These are phyloP conservation scores for Pseudohalonectria lignicola DNA, from an alignment of 2,329 filamentous ascomycete species.

Conservation along the genomic window DNA sequence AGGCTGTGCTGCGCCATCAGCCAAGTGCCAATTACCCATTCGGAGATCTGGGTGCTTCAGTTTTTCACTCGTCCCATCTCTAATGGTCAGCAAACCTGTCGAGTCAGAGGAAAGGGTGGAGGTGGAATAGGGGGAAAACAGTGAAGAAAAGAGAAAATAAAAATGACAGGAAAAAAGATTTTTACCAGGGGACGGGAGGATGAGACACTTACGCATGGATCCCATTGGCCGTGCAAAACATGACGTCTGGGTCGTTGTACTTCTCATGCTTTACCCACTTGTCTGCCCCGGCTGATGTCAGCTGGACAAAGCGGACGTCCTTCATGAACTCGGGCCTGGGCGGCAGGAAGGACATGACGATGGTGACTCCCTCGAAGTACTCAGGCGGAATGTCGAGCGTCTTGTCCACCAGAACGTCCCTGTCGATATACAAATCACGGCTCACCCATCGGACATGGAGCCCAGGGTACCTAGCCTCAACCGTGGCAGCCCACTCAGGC, in stretches of 20 bases:
- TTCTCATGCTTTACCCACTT: slow-evolving; percentile 22
- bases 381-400: slow-evolving; percentile 13
- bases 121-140: no score
- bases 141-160: no score
- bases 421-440: neutral
- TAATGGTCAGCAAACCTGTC: neutral
- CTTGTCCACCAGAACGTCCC: neutral
- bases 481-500: slow-evolving; percentile 20
- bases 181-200: no score
- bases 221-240: slow-evolving; percentile 29
- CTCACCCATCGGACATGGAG: slow-evolving; percentile 9
- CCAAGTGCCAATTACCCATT: slow-evolving; percentile 44
- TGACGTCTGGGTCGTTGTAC: slow-evolving; percentile 21
- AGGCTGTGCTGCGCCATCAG: slow-evolving; percentile 32
- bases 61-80: no score
- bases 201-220: slow-evolving; percentile 29
- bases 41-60: slow-evolving; percentile 40
- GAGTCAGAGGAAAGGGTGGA: neutral
- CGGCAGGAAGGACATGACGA: slow-evolving; percentile 21
- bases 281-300: slow-evolving; percentile 31
- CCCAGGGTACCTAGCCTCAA: slow-evolving; percentile 12
- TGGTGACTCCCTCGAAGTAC: slow-evolving; percentile 27
- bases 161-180: no score
- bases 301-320: slow-evolving; percentile 31
- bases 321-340: slow-evolving; percentile 18